A percentile compares a stretch with the other conserved stretches of the same genome.
These are phyloP conservation scores for Tagetes patula DNA, from an alignment of 129 eudicot genomes.

Conservation along the genomic window DNA sequence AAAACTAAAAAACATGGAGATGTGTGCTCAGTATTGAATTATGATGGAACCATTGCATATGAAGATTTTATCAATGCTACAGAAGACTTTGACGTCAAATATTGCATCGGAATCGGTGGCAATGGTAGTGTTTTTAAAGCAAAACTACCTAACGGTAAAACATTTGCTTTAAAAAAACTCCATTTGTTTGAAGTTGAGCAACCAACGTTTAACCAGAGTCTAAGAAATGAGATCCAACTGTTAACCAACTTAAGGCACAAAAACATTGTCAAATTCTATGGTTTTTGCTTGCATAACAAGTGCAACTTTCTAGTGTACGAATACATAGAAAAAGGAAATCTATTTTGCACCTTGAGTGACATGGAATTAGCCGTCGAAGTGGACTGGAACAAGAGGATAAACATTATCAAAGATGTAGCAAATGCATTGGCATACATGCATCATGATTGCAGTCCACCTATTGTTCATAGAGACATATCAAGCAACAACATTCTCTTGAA, in stretches of 20 bases:
- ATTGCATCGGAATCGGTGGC: conserved; percentile 47
- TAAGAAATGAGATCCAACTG: conserved; percentile 31
- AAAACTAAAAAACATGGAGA: conserved; percentile 25
- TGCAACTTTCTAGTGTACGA: conserved; percentile 41
- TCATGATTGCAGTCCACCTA: conserved; percentile 42
- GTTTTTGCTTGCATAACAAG: conserved; percentile 36
- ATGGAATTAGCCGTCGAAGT: conserved; percentile 22
- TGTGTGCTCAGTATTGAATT: conserved; percentile 21
- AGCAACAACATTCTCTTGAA: conserved; percentile 43
- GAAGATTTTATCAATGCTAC: conserved; percentile 39
- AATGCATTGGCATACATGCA: conserved; percentile 47
- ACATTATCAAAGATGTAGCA: conserved; percentile 39
- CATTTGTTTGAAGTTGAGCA: conserved; percentile 26
- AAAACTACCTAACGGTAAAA: conserved; percentile 26
- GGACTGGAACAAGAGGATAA: conserved; percentile 42
- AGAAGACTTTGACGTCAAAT: conserved; percentile 37
- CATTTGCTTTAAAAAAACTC: conserved; percentile 43
- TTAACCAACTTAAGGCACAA: conserved; percentile 34
- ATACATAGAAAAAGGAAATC: conserved; percentile 45
- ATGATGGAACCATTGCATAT: conserved; percentile 37
- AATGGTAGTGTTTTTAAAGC: conserved; percentile 40
- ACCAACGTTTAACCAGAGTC: conserved; percentile 23
- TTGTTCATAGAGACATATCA: conserved; percentile 44
- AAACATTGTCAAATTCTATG: conserved; percentile 35
- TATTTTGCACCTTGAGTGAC: conserved; percentile 25